Conservation (phyloP, 768 basidiomycete genomes). For the Hericium coralloides region DNA sequence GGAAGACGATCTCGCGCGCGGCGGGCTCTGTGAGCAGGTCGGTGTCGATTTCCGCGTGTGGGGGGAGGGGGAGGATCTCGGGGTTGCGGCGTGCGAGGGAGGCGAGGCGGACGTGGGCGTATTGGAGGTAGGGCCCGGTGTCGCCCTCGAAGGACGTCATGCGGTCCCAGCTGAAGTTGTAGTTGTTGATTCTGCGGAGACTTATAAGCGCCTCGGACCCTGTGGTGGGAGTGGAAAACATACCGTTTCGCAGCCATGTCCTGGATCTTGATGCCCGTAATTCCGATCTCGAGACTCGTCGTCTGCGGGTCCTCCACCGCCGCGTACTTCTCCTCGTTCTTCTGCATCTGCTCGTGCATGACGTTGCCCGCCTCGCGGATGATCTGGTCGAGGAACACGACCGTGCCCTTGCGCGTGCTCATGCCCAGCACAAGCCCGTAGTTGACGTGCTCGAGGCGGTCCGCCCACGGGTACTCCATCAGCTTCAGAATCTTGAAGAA, state of each 20-base stretch:
- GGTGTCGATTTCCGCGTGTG: slow-evolving; percentile 58
- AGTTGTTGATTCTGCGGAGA: slow-evolving; percentile 77
- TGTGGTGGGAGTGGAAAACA: slow-evolving; percentile 13
- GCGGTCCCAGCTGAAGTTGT: slow-evolving; percentile 88
- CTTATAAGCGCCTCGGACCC: not conserved
- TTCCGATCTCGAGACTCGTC: slow-evolving; percentile 80
- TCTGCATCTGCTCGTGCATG: slow-evolving; percentile 96
- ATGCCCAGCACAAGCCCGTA: slow-evolving; percentile 91
- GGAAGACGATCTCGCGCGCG: slow-evolving; percentile 76
- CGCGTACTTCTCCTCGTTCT: slow-evolving; percentile 88
- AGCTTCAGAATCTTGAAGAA: slow-evolving; percentile 90
- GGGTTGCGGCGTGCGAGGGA: slow-evolving; percentile 92
- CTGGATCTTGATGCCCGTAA: slow-evolving; percentile 95
- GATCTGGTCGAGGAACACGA: slow-evolving; percentile 91
- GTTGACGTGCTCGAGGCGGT: slow-evolving; percentile 78
- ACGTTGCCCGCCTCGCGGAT: slow-evolving; percentile 78
- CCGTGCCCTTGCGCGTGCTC: slow-evolving; percentile 90
- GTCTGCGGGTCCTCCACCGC: slow-evolving; percentile 81
- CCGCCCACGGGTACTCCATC: slow-evolving; percentile 86
- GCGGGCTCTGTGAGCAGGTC: slow-evolving; percentile 55
- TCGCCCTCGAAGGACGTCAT: slow-evolving; percentile 97
- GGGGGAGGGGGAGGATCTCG: slow-evolving; percentile 68
- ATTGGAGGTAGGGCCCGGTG: slow-evolving; percentile 93
- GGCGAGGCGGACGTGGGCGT: slow-evolving; percentile 87
- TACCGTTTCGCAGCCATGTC: slow-evolving; percentile 93